These are phyloP conservation scores for Paxillus rubicundulus DNA, from an alignment of 768 basidiomycete species.

Conservation along the genomic window DNA sequence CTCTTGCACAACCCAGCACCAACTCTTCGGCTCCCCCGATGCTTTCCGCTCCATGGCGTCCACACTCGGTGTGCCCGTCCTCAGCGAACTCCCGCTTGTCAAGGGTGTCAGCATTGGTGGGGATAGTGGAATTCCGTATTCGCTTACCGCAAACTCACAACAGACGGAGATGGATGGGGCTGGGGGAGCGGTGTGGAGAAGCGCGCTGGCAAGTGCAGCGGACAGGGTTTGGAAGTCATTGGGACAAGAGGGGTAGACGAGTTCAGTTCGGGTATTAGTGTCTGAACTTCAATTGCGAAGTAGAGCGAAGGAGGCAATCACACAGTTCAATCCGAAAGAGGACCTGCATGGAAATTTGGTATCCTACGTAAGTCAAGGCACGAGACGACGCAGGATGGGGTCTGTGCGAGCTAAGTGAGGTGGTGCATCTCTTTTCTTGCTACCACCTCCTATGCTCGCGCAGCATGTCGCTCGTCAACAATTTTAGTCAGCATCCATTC, in stretches of 20 bases:
- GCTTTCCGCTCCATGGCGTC: constrained; percentile 59
- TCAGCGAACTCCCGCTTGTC: constrained; percentile 82
- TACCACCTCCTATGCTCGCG: too few species aligned
- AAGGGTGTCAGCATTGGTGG: constrained; percentile 69
- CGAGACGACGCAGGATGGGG: too few species aligned
- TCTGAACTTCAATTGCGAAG: too few species aligned
- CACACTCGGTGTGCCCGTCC: constrained; percentile 56
- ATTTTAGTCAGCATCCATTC: too few species aligned
- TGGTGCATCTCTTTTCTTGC: too few species aligned
- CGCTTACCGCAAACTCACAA: constrained; percentile 22
- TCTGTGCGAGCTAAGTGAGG: too few species aligned
- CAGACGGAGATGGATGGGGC: constrained; percentile 19
- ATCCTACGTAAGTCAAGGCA: too few species aligned
- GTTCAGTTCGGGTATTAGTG: too few species aligned
- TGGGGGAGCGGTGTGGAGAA: constrained; percentile 32
- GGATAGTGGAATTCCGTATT: constrained; percentile 64
- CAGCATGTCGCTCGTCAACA: too few species aligned
- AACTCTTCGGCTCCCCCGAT: constrained; percentile 69
- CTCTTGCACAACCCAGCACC: constrained; percentile 59
- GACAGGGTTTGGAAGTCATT: constrained; percentile 29
- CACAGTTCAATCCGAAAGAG: too few species aligned
- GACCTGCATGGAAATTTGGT: too few species aligned
- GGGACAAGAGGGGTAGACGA: background rate
- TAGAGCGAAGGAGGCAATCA: too few species aligned
- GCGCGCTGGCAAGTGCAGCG: constrained; percentile 30